Evolutionary conservation across 495 filamentous ascomycete species (phyloP), one percentile per base, ranked within the genome.

Genomic region (Penicillium pancosmium): DNA sequence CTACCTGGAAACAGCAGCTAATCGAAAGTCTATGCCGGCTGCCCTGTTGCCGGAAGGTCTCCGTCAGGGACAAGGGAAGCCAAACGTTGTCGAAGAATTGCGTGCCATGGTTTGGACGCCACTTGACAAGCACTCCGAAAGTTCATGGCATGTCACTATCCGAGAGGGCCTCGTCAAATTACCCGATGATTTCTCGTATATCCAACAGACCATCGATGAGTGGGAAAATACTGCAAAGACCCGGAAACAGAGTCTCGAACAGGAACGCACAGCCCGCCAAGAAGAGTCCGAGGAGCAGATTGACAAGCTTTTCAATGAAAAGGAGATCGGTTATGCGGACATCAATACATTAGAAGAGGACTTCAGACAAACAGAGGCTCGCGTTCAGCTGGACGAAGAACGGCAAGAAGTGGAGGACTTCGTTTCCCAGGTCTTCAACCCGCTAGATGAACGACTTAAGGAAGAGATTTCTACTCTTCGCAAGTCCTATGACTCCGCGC

Each of bases 301-400:
- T 25, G 82, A 86, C 60, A 70, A 71, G 10, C 71, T 86, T 16
- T 87, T 84, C 71, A 81, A 86, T 59, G 78, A 75, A 41, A 82
- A 85, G 56, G 78, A 82, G 52, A 86, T 87, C 56, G 81, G 81
- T 2, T 86, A 87, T 67, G 83, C 80, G 19, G 84, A 87, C 59
- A 86, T 87, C 54, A 78, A 79, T 43, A 74, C 75, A 18, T 72
- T 86, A n/a, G 84, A 86, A 60, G 79, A 83, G 55, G 82, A 86
- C 33, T 86, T 86, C 62, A 80, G 84, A 36, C 78, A 79, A 56
- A 73, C 69, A 8, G 84, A 87, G 65, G 77, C 78, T 41, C 75
- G 76, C 9, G 68, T 69, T 21, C 83, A 85, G 61, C 72, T 82
- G 23, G 77, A 80, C 19, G 84, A 87, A 61, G 82, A 85, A 61